Percentiles rank a stretch among this genome's conserved stretches.
phyloP scores from a whole-genome alignment of 495 filamentous ascomycete species.

The Cetradonia linearis region DNA sequence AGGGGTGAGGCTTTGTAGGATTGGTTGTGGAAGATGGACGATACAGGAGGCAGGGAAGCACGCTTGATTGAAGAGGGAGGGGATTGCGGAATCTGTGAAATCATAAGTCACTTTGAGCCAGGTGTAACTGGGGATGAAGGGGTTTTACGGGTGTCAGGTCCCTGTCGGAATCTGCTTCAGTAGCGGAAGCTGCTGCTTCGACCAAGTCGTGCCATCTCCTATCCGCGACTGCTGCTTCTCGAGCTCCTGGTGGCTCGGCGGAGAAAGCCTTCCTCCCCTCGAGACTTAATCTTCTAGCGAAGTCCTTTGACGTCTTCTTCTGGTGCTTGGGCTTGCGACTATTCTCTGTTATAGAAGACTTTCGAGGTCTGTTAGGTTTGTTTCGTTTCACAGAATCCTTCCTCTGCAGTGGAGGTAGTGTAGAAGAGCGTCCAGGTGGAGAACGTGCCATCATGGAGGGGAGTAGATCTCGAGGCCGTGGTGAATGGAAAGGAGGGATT shows the following conservation, averaged over 20 bases:
- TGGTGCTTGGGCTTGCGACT: slow-evolving; percentile 65
- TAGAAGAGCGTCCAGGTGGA: slow-evolving; percentile 77
- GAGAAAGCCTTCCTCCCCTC: slow-evolving; percentile 73
- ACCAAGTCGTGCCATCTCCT: slow-evolving; percentile 93
- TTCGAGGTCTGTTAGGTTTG: slow-evolving; percentile 61
- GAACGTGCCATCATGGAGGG: slow-evolving; percentile 73
- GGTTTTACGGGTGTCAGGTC: slow-evolving; percentile 68
- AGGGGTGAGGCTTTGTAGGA: slow-evolving; percentile 78
- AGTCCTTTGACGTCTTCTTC: slow-evolving; percentile 62
- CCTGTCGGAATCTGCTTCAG: slow-evolving; percentile 75
- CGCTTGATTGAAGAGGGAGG: slow-evolving; percentile 60
- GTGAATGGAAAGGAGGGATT: slow-evolving; percentile 50
- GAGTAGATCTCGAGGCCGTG: slow-evolving; percentile 58
- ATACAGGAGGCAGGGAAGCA: slow-evolving; percentile 66
- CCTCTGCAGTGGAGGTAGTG: slow-evolving; percentile 57
- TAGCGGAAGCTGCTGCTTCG: slow-evolving; percentile 81
- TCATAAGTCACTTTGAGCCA: background rate
- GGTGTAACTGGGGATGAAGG: background rate
- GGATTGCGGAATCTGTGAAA: slow-evolving; percentile 51
- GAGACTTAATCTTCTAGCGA: slow-evolving; percentile 53
- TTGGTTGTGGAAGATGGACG: slow-evolving; percentile 47
- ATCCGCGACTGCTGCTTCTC: slow-evolving; percentile 58
- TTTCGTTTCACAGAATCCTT: slow-evolving; percentile 40
- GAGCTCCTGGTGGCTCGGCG: slow-evolving; percentile 55
- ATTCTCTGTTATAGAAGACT: slow-evolving; percentile 71